Base-by-base conservation (phyloP, 2,329 filamentous ascomycete genomes). In the Sporothrix brasiliensis region DNA sequence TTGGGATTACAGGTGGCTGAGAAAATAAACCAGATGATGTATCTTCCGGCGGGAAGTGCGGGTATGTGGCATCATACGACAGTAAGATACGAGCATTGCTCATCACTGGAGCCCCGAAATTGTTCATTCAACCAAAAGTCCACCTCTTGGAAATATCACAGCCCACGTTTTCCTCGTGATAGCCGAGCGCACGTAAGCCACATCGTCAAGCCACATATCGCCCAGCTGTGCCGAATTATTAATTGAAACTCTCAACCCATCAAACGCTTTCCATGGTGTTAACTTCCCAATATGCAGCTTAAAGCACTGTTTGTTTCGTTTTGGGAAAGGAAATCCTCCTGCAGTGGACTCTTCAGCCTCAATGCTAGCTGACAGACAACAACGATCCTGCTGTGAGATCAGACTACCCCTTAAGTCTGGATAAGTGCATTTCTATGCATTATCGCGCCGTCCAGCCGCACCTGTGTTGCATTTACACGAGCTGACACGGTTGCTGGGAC, bases 401-500 rank as follows among this genome's bases (percentile, higher is more conserved):
- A 11, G 39, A 16, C 5, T 50, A 2, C 39, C 39, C 21, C 21
- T 47, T 13, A 3, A 47, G 13, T 11, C n/a, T 27, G 58, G 21
- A 16, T 68, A 54, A 2, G 34, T 34, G 24, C 44, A 49, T 49
- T 1, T 56, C 14, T 47, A 63, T 63, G 52, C 50, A 54, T 5
- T 67, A 66, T n/a, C 21, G n/a, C 47, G 27, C 24, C 21, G 9
- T 34, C 44, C 21, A 65, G n/a, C 60, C 60, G 60, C 60, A 61
- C n/a, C 44, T 19, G 44, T 41, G 49, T 67, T 54, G 65, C 65
- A 67, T 53, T 56, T 56, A 58, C 47, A 9, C n/a, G n/a, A 7
- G 19, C 39, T 50, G 66, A 58, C 52, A 54, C 60, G 39, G 68
- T 70, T 70, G 68, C 68, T 60, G 50, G 68, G 68, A 70, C 68